Conservation (phyloP, 148 eudicot species). For the Rhododendron griersonianum region DNA sequence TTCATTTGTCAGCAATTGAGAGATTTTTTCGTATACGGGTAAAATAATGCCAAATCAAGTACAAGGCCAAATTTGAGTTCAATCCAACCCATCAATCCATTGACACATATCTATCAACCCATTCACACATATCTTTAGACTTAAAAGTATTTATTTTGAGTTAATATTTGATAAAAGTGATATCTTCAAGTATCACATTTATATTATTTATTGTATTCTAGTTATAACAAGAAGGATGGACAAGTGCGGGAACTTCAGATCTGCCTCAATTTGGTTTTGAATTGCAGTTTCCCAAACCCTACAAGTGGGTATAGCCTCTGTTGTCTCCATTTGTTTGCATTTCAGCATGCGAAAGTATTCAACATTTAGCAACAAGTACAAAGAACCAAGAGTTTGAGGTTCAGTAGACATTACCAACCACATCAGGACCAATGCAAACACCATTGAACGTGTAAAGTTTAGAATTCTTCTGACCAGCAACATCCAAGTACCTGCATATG, state of each 20-base stretch:
- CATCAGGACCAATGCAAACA: slow-evolving; percentile 65
- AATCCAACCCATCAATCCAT: too few species aligned
- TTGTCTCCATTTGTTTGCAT: background rate
- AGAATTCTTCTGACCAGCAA: slow-evolving; percentile 72
- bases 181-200: background rate
- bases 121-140: background rate
- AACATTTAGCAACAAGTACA: background rate
- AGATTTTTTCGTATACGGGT: background rate
- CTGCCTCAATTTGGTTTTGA: background rate
- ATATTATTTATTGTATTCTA: background rate
- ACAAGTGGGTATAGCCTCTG: background rate
- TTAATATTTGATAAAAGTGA: background rate
- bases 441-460: slow-evolving; percentile 73
- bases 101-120: too few species aligned
- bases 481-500: slow-evolving; percentile 72
- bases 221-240: background rate
- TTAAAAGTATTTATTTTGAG: background rate
- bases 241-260: background rate
- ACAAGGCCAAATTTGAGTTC: background rate
- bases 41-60: background rate
- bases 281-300: background rate
- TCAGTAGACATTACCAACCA: slow-evolving; percentile 64
- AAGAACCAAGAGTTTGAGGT: background rate
- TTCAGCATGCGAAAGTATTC: background rate
- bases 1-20: background rate